phyloP scores from a whole-genome alignment of 108 stramenopile genomes.

The Thalassiosira profunda region DNA sequence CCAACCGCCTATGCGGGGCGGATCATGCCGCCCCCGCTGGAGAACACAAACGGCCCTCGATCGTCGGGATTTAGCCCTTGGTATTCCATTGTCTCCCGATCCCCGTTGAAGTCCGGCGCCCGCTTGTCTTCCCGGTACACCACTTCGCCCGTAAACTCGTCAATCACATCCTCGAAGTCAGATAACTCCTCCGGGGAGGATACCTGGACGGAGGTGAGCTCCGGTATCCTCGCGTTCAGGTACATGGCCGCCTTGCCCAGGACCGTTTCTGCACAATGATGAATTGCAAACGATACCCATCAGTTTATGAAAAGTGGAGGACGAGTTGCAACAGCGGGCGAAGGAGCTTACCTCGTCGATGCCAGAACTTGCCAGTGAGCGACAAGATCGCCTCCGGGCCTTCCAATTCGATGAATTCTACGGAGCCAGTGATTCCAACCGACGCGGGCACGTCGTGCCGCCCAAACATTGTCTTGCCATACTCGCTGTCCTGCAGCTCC shows the following conservation, averaged over 20 bases:
- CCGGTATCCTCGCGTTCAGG: conserved; percentile 80
- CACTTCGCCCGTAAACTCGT: conserved; percentile 76
- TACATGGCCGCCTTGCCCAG: conserved; percentile 85
- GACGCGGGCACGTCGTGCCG: conserved; percentile 59
- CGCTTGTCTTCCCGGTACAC: conserved; percentile 59
- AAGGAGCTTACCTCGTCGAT: conserved; percentile 41
- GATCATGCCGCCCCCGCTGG: conserved; percentile 40
- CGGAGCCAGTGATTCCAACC: conserved; percentile 64
- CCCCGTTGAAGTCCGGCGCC: conserved; percentile 74
- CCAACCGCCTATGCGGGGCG: conserved; percentile 33
- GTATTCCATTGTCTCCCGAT: conserved; percentile 83
- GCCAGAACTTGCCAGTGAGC: conserved; percentile 74
- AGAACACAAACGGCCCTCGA: conserved; percentile 70
- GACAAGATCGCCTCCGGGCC: conserved; percentile 68
- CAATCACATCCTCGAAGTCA: conserved; percentile 74
- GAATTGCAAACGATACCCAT: background rate
- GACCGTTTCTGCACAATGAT: conserved; percentile 41
- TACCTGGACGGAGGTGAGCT: conserved; percentile 64
- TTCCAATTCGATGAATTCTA: conserved; percentile 67
- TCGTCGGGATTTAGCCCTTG: conserved; percentile 84
- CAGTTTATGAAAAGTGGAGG: too few species aligned
- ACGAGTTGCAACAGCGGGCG: too few species aligned
- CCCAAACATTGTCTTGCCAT: conserved; percentile 84
- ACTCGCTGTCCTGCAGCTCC: conserved; percentile 70
- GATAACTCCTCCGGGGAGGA: conserved; percentile 55